phyloP scores from a whole-genome alignment of 495 filamentous ascomycete species.

The Penicillium paradoxum region DNA sequence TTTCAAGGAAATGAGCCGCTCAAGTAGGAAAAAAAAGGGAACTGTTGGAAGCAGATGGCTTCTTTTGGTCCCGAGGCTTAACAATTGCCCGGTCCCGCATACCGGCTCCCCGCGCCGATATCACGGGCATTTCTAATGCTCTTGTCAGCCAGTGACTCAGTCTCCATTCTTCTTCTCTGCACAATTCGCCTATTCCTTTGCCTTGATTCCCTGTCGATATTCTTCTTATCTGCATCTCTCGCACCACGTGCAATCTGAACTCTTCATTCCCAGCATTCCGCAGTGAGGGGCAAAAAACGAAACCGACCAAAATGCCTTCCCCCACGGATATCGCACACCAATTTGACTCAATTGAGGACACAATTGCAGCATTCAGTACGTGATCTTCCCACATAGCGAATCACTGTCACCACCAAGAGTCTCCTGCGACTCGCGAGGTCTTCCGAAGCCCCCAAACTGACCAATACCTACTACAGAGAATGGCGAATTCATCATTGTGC shows the following conservation, averaged over 20 bases:
- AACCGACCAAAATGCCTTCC: conserved; percentile 31
- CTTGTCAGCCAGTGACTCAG: conserved; percentile 24
- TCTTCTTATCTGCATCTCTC: not conserved
- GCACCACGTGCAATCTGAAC: not conserved
- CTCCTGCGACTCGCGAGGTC: not conserved
- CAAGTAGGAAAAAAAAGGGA: not conserved
- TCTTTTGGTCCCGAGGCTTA: conserved; percentile 1
- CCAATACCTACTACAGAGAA: conserved; percentile 48
- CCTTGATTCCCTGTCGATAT: not conserved
- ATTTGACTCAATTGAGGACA: conserved; percentile 85
- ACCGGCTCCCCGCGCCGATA: conserved; percentile 25
- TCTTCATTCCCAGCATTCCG: conserved; percentile 3
- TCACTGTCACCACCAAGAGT: not conserved
- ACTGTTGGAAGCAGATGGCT: not conserved
- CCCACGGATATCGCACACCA: conserved; percentile 29
- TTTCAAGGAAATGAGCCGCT: not conserved
- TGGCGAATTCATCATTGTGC: conserved; percentile 92
- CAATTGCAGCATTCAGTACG: conserved; percentile 79
- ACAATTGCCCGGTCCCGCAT: conserved; percentile 7
- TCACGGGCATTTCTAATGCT: conserved; percentile 30
- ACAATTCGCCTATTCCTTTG: not conserved
- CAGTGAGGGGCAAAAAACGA: conserved; percentile 23
- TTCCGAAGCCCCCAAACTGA: conserved; percentile 16
- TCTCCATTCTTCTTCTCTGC: not conserved
- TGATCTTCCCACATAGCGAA: not conserved